Base-by-base conservation (phyloP, 2,329 filamentous ascomycete species). In the Chaetomium sp. region DNA sequence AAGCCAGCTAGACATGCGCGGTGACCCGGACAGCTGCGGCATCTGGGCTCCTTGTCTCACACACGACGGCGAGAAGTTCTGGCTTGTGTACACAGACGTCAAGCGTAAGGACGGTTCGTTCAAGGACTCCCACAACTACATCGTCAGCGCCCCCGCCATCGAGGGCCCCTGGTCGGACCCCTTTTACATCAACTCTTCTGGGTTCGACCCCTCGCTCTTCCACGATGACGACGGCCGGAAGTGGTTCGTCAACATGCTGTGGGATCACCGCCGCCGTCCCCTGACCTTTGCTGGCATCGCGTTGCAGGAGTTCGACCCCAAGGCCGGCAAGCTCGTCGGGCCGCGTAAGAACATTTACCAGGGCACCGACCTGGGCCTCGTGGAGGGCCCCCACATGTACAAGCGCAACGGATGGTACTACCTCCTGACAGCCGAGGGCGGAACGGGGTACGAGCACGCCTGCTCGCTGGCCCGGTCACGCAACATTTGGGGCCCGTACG, bases 91-190 rank as follows among this genome's bases (percentile, higher is more conserved):
- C 73, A 87, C 86, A 0, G 85, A 88, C 70, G 85, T 89, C 19
- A 89, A 88, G 76, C 84, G 86, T 68, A 88, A 88, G 72, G 87
- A 89, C 69, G 87, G 86, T 13, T 84, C 82, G 2, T 88, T 87
- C 79, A 87, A 87, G 72, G 86, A 88, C 69, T 81, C 84, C 0
- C 86, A 83, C 68, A 89, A 88, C 70, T 89, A 88, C 71, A 87
- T 89, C 64, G 82, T 89, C 60, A 82, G 72, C 38, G 80, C 83
- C 0, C 75, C 80, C 0, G 69, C 76, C 5, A 84, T 88, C 60
- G 79, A 83, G 45, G 86, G 86, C 0, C 85, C 85, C 0, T 88
- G 86, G 86, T 86, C 84, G 0, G 85, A 88, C 57, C 85, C 86
- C 0, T 72, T 85, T 7, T 85, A 84, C 69, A 78, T 80, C 71